Evolutionary conservation across 106 monocot species (phyloP).

Genomic region (Dendrobium nobile): DNA sequence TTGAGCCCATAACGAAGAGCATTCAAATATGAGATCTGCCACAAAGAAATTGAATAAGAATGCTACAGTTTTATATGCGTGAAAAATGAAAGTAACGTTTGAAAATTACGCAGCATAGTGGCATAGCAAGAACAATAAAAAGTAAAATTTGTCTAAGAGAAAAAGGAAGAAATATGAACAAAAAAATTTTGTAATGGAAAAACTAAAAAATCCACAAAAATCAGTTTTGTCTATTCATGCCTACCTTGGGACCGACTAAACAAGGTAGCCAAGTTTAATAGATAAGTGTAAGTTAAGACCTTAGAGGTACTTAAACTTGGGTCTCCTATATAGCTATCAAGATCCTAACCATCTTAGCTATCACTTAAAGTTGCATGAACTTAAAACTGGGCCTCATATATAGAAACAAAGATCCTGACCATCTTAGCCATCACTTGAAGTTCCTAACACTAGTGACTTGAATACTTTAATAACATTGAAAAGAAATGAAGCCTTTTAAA

Average conservation of each 20-base stretch:
- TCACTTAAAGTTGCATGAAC: background rate
- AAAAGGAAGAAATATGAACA: background rate
- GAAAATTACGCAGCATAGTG: background rate
- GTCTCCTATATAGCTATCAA: background rate
- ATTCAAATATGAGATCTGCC: slow-evolving; percentile 86
- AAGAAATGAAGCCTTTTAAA: too few relatives aligned
- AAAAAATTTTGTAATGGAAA: background rate
- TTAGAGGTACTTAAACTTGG: background rate
- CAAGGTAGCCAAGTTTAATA: background rate
- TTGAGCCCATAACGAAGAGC: slow-evolving; percentile 97
- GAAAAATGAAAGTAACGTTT: background rate
- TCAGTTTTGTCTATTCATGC: background rate
- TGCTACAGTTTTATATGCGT: background rate
- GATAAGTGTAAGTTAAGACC: background rate
- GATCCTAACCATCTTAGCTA: background rate
- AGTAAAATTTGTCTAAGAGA: background rate
- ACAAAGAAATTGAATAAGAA: slow-evolving; percentile 23
- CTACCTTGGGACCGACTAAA: background rate
- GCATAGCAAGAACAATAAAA: background rate
- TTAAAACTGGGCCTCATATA: too few relatives aligned
- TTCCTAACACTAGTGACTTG: background rate
- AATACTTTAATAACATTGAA: too few relatives aligned
- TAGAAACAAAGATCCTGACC: too few relatives aligned
- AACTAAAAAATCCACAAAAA: background rate
- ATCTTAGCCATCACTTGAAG: too few relatives aligned